Evolutionary conservation across 257 asterid species (phyloP).

Genomic region (Solanum chiquidenum): DNA sequence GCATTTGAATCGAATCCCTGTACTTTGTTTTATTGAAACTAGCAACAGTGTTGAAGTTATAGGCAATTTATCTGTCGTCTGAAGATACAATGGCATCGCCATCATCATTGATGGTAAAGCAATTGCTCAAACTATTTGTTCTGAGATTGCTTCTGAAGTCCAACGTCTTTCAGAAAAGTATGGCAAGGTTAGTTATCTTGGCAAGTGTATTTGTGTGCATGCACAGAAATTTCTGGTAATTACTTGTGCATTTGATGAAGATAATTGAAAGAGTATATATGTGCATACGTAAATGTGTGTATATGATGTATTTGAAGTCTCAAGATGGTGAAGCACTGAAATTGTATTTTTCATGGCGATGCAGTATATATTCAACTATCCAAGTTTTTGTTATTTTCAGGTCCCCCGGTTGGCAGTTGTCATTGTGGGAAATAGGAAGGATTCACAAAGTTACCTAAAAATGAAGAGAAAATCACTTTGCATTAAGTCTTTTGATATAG

Average conservation of each 20-base stretch:
- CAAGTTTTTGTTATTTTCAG: no score
- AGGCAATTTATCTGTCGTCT: not conserved
- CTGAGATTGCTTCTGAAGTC: constrained; percentile 55
- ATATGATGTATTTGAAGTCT: not conserved
- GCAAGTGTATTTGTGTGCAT: not conserved
- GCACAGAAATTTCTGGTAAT: not conserved
- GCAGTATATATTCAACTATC: no score
- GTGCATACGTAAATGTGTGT: not conserved
- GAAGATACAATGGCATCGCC: constrained; percentile 29
- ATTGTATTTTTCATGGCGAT: no score
- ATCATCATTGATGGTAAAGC: constrained; percentile 75
- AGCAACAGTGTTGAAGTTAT: not conserved
- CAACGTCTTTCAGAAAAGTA: constrained; percentile 44
- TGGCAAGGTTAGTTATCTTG: constrained; percentile 40
- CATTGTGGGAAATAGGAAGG: constrained; percentile 1
- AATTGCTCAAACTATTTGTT: constrained; percentile 60
- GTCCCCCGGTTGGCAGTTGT: no score
- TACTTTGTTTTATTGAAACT: not conserved
- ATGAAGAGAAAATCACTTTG: constrained; percentile 96
- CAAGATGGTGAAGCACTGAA: no score
- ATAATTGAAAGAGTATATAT: not conserved
- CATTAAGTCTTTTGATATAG: constrained; percentile 66
- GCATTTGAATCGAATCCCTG: no score
- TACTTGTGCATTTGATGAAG: not conserved
- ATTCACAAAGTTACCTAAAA: constrained; percentile 81